phyloP scores from a whole-genome alignment of 2,329 filamentous ascomycete species.

The Botrytis deweyae region DNA sequence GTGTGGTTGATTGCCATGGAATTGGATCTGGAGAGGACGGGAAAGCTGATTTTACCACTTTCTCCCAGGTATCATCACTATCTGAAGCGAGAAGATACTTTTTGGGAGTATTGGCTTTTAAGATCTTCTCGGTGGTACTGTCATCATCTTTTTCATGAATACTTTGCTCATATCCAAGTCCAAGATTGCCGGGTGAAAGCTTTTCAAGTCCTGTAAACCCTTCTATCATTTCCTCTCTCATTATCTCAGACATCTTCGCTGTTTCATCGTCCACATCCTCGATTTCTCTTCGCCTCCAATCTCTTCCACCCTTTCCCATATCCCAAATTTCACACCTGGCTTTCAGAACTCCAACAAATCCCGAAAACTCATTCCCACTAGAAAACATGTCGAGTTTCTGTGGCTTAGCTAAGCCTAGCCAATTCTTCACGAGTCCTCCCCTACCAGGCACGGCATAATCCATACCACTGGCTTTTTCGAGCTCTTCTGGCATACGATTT shows the following conservation, averaged over 20 bases:
- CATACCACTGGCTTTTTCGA: constrained; percentile 71
- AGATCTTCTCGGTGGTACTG: constrained; percentile 19
- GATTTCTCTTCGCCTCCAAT: constrained; percentile 64
- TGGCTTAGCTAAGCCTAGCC: constrained; percentile 46
- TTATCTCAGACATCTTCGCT: constrained; percentile 37
- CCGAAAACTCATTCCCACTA: constrained; percentile 68
- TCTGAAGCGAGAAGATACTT: constrained; percentile 34
- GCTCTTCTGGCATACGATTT: constrained; percentile 80
- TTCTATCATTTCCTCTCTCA: constrained; percentile 38
- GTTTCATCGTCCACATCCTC: constrained; percentile 37
- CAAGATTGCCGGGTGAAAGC: constrained; percentile 17
- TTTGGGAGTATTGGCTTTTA: constrained; percentile 29
- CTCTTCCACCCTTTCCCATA: constrained; percentile 67
- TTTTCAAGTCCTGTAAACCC: constrained; percentile 26
- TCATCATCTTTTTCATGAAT: background rate
- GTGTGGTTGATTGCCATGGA: constrained; percentile 46
- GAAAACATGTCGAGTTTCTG: constrained; percentile 44
- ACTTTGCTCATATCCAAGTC: constrained; percentile 17
- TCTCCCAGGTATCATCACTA: constrained; percentile 32
- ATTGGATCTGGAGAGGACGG: constrained; percentile 32
- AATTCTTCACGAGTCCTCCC: constrained; percentile 51
- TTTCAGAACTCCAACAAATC: constrained; percentile 73
- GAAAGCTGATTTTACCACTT: constrained; percentile 29
- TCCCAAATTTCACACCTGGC: constrained; percentile 81
- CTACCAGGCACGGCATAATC: constrained; percentile 58